Conservation (phyloP, 441 rosid genomes). For the Bocquillonia castaneifolia region DNA sequence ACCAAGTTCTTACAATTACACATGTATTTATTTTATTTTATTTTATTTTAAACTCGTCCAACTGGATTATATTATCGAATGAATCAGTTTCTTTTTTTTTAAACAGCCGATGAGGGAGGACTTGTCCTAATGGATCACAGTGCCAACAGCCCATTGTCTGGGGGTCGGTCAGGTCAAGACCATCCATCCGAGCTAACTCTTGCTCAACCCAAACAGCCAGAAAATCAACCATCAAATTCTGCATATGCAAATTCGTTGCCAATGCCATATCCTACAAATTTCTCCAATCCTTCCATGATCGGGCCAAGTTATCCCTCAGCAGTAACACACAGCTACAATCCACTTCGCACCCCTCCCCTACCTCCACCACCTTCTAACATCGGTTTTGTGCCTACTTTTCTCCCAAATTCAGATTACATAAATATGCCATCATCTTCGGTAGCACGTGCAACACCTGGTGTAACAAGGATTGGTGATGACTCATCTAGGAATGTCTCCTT, state of each 20-base stretch:
- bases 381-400: slow-evolving; percentile 54
- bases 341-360: slow-evolving; percentile 45
- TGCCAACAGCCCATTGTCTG: slow-evolving; percentile 19
- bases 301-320: slow-evolving; percentile 36
- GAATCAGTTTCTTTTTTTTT: not conserved
- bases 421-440: slow-evolving; percentile 52
- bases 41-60: not conserved
- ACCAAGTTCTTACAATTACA: slow-evolving; percentile 29
- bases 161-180: slow-evolving; percentile 28
- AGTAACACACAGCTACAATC: slow-evolving; percentile 38
- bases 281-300: slow-evolving; percentile 31
- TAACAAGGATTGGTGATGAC: too few relatives aligned
- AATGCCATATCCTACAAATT: slow-evolving; percentile 33
- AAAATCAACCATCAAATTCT: slow-evolving; percentile 25
- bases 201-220: slow-evolving; percentile 28
- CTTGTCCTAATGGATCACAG: slow-evolving; percentile 36
- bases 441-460: slow-evolving; percentile 23
- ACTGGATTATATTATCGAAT: not conserved
- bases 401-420: slow-evolving; percentile 44
- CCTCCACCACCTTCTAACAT: slow-evolving; percentile 52
- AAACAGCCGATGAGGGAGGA: slow-evolving; percentile 59
- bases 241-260: slow-evolving; percentile 30
- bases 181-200: slow-evolving; percentile 32
- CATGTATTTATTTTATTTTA: not conserved
- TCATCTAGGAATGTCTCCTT: too few relatives aligned